Percentiles rank a stretch among this genome's conserved stretches.
phyloP scores from a whole-genome alignment of 2,329 filamentous ascomycete species.

The Botryotinia globosa region DNA sequence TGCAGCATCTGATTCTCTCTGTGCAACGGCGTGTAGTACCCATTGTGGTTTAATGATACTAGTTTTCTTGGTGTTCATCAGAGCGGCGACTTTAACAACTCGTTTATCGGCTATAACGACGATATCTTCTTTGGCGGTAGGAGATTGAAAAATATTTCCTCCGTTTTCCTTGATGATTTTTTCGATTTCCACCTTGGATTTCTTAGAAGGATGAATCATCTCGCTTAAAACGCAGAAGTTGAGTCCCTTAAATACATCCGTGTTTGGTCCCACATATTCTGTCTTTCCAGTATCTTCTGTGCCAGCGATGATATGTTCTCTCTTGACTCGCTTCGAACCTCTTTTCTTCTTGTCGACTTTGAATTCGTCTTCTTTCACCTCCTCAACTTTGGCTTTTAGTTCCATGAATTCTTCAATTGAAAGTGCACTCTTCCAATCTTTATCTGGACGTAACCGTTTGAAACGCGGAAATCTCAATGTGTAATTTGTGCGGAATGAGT shows the following conservation, averaged over 20 bases:
- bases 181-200: conserved; percentile 76
- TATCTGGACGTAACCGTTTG: conserved; percentile 76
- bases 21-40: conserved; percentile 67
- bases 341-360: conserved; percentile 65
- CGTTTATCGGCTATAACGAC: conserved; percentile 78
- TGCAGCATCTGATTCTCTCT: conserved; percentile 49
- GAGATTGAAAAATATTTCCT: conserved; percentile 73
- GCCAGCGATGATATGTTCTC: conserved; percentile 69
- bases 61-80: conserved; percentile 68
- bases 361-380: conserved; percentile 74
- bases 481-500: conserved; percentile 71
- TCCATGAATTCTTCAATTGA: conserved; percentile 74
- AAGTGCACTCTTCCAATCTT: conserved; percentile 76
- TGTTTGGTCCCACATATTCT: conserved; percentile 55
- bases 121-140: conserved; percentile 59
- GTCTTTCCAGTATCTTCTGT: conserved; percentile 52
- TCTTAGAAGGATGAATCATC: conserved; percentile 65
- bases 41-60: conserved; percentile 78
- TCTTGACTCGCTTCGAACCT: conserved; percentile 61
- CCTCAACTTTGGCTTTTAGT: conserved; percentile 65
- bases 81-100: conserved; percentile 75
- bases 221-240: conserved; percentile 85
- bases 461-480: conserved; percentile 93
- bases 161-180: conserved; percentile 79
- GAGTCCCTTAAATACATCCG: conserved; percentile 69